Base-by-base conservation (phyloP, 2,329 filamentous ascomycete species). In the Colletotrichum sidae region DNA sequence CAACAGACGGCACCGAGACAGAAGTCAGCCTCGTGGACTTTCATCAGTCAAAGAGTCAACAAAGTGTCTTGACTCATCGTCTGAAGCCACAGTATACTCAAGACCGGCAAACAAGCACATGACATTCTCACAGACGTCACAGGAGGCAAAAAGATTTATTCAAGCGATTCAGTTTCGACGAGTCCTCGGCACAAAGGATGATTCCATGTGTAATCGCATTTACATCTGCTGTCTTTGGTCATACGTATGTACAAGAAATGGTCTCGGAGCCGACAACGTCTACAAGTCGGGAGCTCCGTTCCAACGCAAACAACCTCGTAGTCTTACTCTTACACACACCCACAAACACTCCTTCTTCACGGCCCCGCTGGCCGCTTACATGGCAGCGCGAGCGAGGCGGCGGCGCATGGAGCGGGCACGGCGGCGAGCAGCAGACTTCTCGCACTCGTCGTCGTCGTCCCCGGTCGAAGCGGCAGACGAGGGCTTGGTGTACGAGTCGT, bases 211-310 rank as follows among this genome's bases (percentile, higher is more conserved):
- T 39, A 53, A 57, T 56, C 46, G 52, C 41, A 56, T 63, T 63
- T 57, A 66, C 58, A 66, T 66, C 63, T 52, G 53, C 52, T 63
- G 63, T 66, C 58, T 56, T 56, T 13, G 63, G 58, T 66, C 58
- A 65, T 57, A 62, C 45, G 39, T 65, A 62, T 65, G 42, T 65
- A 62, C 63, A 63, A 57, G 63, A 65, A 58, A 55, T n/a, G 52
- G 7, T 17, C 13, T 37, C 33, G 13, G 39, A 39, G 39, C 51
- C 2, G 11, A 13, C 13, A 37, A 0, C 37, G 37, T 33, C 10
- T 6, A 42, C 7, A 8, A 7, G 11, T 25, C 39, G 11, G 9
- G 7, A 11, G 34, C 50, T 33, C 34, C 9, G n/a, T 2, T 12
- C 17, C 17, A 37, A 13, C 41, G 17, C 44, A 49, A 46, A 47